Conservation (phyloP, 2,329 filamentous ascomycete species). For the Xylaria multiplex region DNA sequence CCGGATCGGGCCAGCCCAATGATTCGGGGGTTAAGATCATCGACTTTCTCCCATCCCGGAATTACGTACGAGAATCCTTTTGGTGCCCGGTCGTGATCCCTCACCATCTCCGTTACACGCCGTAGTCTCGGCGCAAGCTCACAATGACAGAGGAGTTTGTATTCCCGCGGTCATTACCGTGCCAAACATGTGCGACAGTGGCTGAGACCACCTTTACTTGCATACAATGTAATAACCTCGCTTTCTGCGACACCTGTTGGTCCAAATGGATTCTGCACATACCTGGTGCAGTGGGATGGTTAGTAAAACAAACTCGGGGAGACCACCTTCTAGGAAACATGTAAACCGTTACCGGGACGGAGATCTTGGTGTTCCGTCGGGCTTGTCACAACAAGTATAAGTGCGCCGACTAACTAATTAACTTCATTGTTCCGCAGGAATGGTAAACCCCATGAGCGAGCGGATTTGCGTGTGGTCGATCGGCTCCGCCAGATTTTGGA, state of each 20-base stretch:
- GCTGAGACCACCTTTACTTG: conserved; percentile 46
- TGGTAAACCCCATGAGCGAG: conserved; percentile 49
- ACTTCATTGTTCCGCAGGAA: conserved; percentile 43
- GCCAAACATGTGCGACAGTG: conserved; percentile 47
- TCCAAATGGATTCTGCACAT: conserved; percentile 48
- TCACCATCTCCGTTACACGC: conserved; percentile 25
- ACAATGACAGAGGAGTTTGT: conserved; percentile 33
- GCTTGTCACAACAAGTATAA: not conserved
- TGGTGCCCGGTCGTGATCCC: conserved; percentile 25
- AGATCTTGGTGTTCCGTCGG: conserved; percentile 7
- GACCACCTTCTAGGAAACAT: conserved; percentile 16
- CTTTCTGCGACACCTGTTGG: conserved; percentile 49
- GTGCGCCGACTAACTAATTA: conserved; percentile 34
- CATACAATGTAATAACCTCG: conserved; percentile 50
- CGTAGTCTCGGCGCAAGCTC: conserved; percentile 26
- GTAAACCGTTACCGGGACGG: conserved; percentile 17
- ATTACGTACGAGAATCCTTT: conserved; percentile 36
- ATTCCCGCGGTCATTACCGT: conserved; percentile 42
- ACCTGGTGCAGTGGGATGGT: conserved; percentile 47
- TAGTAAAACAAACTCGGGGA: conserved; percentile 36
- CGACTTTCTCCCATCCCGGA: conserved; percentile 27
- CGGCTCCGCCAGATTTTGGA: conserved; percentile 49
- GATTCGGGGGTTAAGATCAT: conserved; percentile 24
- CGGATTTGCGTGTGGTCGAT: conserved; percentile 47
- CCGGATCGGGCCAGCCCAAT: conserved; percentile 23